Evolutionary conservation across 371 early-diverging fungal genomes (phyloP), one percentile per base, ranked within the genome.

Genomic region (Syncephalastrum sp.): DNA sequence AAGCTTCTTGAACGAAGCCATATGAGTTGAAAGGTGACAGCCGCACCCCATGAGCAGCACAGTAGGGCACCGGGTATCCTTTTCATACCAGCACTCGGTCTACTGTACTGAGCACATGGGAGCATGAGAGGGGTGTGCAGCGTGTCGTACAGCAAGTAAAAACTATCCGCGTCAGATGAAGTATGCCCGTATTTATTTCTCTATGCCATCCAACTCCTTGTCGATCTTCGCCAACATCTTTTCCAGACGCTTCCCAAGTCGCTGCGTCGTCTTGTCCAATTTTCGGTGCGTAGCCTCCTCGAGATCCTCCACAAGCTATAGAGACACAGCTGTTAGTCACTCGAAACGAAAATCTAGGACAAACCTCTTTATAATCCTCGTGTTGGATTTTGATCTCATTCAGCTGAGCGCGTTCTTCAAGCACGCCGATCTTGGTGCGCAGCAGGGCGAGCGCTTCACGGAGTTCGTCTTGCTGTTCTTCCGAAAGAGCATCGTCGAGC

Each of bases 211-310:
- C 33, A 86, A 51, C 62, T 92, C 91, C 56, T 79, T 77, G 63
- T 89, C 90, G 47, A 92, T 82, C 59, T 81, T 76, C 55, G 66
- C 67, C 54, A 86, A 68, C 82, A 86, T 82, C 74, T 84, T 84
- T 53, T 86, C 86, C 7, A 86, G 68, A 29, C 81, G 77, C 54
- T 75, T 72, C n/a, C 82, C 81, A 55, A 86, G 70, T 45, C 84
- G 77, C 27, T 67, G 59, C 4, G 80, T 74, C 0, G 80, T 75
- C 50, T 81, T 81, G 60, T 77, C 75, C 21, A 82, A 74, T 51
- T 81, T 71, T 44, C 78, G 72, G 53, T 81, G 71, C 14, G 74
- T 76, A 12, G 79, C 77, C 53, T 79, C 82, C 48, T 81, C 74
- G 25, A 83, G 59, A 54, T 82, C 83, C 58, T 83, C 80, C 54